A percentile compares a stretch with the other conserved stretches of the same genome.
phyloP scores from a whole-genome alignment of 2,329 filamentous ascomycete species.

The Colletotrichum ledebouriae region DNA sequence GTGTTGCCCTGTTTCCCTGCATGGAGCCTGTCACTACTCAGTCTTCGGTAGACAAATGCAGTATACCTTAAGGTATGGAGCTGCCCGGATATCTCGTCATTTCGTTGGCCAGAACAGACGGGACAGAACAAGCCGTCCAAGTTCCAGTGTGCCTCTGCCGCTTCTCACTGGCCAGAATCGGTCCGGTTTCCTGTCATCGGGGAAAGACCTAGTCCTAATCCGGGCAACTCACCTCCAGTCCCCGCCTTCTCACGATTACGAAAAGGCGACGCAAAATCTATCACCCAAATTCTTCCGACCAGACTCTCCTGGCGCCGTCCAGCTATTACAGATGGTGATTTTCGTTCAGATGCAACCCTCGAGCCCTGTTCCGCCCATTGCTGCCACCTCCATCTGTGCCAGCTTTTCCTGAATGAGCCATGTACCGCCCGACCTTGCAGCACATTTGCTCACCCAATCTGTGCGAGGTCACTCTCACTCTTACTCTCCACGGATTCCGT shows the following conservation, averaged over 20 bases:
- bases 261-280: no score
- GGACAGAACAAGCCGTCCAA: background rate
- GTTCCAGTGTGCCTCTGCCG: background rate
- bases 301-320: no score
- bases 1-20: no score
- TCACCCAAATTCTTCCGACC: no score
- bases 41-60: conserved; percentile 24
- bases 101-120: conserved; percentile 24
- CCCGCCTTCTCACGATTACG: background rate
- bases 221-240: background rate
- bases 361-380: background rate
- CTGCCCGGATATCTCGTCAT: conserved; percentile 27
- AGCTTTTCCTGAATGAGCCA: conserved; percentile 18
- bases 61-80: conserved; percentile 1
- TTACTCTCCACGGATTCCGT: background rate
- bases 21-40: conserved; percentile 15
- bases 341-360: background rate
- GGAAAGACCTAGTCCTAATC: conserved; percentile 13
- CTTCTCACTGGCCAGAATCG: conserved; percentile 30
- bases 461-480: background rate
- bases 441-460: conserved; percentile 8
- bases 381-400: conserved; percentile 12
- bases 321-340: background rate
- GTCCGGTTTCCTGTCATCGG: conserved; percentile 34
- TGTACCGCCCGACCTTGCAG: background rate